Evolutionary conservation across 1,284 basidiomycete genomes (phyloP).

Genomic region (Sanghuangporus weigelae): DNA sequence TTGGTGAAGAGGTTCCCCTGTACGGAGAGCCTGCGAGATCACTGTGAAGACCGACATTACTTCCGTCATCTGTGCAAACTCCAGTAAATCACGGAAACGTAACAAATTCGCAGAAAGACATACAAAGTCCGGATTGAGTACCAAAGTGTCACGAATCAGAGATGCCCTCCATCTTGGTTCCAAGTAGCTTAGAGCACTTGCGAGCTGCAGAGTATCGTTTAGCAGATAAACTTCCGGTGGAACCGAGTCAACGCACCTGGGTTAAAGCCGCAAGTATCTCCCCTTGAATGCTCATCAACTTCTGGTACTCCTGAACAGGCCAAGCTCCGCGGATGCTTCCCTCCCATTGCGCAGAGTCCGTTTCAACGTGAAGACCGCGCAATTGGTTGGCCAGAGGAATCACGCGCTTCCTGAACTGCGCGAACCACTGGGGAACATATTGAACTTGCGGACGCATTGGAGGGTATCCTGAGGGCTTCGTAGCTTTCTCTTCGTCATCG

Average conservation of each 20-base stretch:
- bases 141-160: slow-evolving; percentile 36
- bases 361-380: slow-evolving; percentile 30
- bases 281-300: slow-evolving; percentile 34
- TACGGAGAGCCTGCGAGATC: slow-evolving; percentile 41
- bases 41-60: slow-evolving; percentile 40
- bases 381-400: slow-evolving; percentile 33
- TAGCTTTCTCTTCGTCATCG: slow-evolving; percentile 5
- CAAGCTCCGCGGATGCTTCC: slow-evolving; percentile 45
- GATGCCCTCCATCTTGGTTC: slow-evolving; percentile 32
- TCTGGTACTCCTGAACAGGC: slow-evolving; percentile 42
- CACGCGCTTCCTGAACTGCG: slow-evolving; percentile 18
- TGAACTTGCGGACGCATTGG: slow-evolving; percentile 33
- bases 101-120: slow-evolving; percentile 17
- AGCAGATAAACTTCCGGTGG: neutral
- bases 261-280: slow-evolving; percentile 38
- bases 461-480: slow-evolving; percentile 19
- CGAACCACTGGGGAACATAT: slow-evolving; percentile 20
- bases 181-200: slow-evolving; percentile 34
- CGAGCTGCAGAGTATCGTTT: neutral
- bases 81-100: neutral
- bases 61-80: slow-evolving; percentile 34
- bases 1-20: slow-evolving; percentile 41
- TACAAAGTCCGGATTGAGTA: slow-evolving; percentile 45
- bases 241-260: slow-evolving; percentile 27
- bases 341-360: slow-evolving; percentile 40